Percentiles rank a stretch among this genome's conserved stretches.
These are phyloP conservation scores for Penicillium nordicum DNA, from an alignment of 2,329 filamentous ascomycete species.

Conservation along the genomic window DNA sequence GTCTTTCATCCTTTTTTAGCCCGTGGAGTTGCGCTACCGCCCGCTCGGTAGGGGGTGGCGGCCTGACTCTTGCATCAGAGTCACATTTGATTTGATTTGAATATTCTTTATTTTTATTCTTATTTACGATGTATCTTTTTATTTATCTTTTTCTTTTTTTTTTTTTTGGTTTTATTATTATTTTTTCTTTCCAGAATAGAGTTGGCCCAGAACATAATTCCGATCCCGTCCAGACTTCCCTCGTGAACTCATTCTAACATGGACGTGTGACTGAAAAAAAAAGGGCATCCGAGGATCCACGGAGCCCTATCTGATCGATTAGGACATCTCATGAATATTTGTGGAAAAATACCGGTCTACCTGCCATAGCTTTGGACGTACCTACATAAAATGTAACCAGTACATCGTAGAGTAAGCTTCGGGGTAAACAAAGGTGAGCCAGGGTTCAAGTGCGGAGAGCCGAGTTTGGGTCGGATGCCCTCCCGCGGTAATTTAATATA, in stretches of 20 bases:
- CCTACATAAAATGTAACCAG: background rate
- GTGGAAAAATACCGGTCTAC: background rate
- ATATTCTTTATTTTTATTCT: conserved; percentile 7
- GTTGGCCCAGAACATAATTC: background rate
- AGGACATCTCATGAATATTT: background rate
- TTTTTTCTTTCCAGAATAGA: conserved; percentile 1
- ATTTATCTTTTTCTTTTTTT: background rate
- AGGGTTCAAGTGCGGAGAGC: conserved; percentile 12
- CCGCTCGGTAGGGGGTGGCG: conserved; percentile 34
- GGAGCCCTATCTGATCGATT: background rate
- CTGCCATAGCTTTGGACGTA: background rate
- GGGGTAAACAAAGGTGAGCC: conserved; percentile 11
- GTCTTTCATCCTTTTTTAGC: conserved; percentile 8
- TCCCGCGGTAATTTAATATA: conserved; percentile 11
- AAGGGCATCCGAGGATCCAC: background rate
- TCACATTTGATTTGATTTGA: conserved; percentile 8
- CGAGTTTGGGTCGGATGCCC: conserved; percentile 5
- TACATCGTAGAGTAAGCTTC: background rate
- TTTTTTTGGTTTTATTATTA: background rate
- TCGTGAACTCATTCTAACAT: background rate
- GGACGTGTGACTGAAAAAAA: background rate
- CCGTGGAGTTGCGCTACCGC: conserved; percentile 24
- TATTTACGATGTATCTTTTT: background rate
- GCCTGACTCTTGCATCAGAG: conserved; percentile 13
- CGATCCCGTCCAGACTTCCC: background rate